Evolutionary conservation across 805 yeast species (phyloP).

Genomic region (Saturnispora hagleri): DNA sequence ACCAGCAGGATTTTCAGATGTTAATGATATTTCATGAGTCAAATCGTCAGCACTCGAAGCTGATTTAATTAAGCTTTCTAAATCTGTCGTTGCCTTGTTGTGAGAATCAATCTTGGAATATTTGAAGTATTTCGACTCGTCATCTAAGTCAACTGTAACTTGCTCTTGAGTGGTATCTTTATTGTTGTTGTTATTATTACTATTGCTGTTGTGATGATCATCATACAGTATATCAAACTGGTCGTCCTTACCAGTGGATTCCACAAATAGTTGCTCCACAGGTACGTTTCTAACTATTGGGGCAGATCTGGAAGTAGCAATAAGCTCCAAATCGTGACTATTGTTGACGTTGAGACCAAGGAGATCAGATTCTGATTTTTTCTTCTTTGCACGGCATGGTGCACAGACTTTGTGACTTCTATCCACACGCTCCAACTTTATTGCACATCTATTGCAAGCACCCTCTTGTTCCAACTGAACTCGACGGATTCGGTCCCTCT

Average conservation of each 20-base stretch:
- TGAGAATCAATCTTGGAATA: not conserved
- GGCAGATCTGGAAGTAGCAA: not conserved
- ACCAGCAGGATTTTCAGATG: not conserved
- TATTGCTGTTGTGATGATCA: not conserved
- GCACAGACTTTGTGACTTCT: conserved; percentile 50
- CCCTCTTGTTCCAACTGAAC: conserved; percentile 48
- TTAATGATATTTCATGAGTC: not conserved
- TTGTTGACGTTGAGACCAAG: not conserved
- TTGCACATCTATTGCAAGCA: conserved; percentile 55
- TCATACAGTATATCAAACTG: not conserved
- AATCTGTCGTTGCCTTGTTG: not conserved
- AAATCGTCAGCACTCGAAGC: not conserved
- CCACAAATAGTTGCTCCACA: not conserved
- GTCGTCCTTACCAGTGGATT: not conserved
- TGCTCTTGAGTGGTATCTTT: not conserved
- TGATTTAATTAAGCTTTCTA: not conserved
- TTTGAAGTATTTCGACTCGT: not conserved
- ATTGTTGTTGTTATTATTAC: not conserved
- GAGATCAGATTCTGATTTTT: not conserved
- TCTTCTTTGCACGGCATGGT: conserved; percentile 35
- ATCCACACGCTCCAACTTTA: conserved; percentile 36
- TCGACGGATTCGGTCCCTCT: conserved; percentile 50
- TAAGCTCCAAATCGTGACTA: not conserved
- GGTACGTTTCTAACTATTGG: conserved; percentile 1
- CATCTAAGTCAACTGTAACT: not conserved